These are phyloP conservation scores for Candida tunisiensis DNA, from an alignment of 1,139 yeast genomes.

Conservation along the genomic window DNA sequence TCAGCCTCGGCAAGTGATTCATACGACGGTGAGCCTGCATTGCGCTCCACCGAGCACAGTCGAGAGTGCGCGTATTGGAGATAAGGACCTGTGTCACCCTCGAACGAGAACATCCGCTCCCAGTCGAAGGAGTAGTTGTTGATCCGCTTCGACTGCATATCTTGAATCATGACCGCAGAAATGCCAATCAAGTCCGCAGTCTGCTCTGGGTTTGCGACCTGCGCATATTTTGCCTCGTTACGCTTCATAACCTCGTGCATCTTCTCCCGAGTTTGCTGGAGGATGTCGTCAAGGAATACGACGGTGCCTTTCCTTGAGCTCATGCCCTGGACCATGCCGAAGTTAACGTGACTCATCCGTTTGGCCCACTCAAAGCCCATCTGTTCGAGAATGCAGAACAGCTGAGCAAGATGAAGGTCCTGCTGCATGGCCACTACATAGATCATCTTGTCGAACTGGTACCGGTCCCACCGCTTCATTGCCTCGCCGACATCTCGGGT, in stretches of 20 bases:
- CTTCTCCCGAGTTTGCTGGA: constrained; percentile 85
- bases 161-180: constrained; percentile 97
- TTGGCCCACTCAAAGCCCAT: constrained; percentile 87
- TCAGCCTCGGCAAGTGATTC: constrained; percentile 42
- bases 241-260: constrained; percentile 97
- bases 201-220: constrained; percentile 86
- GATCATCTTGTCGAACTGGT: constrained; percentile 87
- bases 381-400: constrained; percentile 85
- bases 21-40: constrained; percentile 29
- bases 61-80: constrained; percentile 98
- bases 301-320: constrained; percentile 97
- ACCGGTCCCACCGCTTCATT: constrained; percentile 67
- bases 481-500: constrained; percentile 99
- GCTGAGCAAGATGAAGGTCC: constrained; percentile 87
- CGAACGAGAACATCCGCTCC: constrained; percentile 97
- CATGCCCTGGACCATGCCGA: constrained; percentile 99
- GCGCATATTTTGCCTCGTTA: constrained; percentile 82
- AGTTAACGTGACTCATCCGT: constrained; percentile 66
- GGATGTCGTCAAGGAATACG: constrained; percentile 84
- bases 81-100: constrained; percentile 99
- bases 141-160: constrained; percentile 94
- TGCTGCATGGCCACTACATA: constrained; percentile 94
- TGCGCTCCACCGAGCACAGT: constrained; percentile 87
- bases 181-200: constrained; percentile 94
- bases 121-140: constrained; percentile 94